phyloP scores from a whole-genome alignment of 306 rosid species.

The Cucurbita moschata region DNA sequence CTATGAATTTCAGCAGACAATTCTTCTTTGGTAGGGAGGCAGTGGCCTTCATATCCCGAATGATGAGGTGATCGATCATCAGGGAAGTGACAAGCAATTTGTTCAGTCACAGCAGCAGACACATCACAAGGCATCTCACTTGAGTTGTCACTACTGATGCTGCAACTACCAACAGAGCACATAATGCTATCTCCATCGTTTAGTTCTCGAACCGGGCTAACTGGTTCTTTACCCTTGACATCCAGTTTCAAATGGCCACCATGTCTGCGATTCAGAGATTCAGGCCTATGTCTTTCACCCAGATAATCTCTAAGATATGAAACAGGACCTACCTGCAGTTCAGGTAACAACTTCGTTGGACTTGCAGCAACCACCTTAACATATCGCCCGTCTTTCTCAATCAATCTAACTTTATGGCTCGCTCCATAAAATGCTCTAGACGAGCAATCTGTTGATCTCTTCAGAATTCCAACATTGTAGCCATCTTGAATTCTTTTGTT shows the following conservation, averaged over 20 bases:
- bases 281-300: neutral
- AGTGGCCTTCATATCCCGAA: slow-evolving; percentile 27
- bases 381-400: slow-evolving; percentile 4
- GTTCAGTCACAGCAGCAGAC: slow-evolving; percentile 33
- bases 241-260: slow-evolving; percentile 8
- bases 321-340: neutral
- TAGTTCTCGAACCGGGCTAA: slow-evolving; percentile 8
- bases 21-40: slow-evolving; percentile 38
- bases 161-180: slow-evolving; percentile 92
- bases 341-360: neutral
- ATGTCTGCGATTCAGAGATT: neutral
- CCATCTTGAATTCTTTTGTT: neutral
- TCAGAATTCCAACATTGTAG: neutral
- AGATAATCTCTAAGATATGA: neutral
- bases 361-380: slow-evolving; percentile 3
- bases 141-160: slow-evolving; percentile 28
- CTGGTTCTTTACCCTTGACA: slow-evolving; percentile 14
- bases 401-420: slow-evolving; percentile 6
- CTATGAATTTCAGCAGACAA: slow-evolving; percentile 72
- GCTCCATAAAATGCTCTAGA: slow-evolving; percentile 37
- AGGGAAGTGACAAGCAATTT: slow-evolving; percentile 23
- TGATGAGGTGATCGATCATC: slow-evolving; percentile 49
- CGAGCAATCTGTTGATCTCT: slow-evolving; percentile 15
- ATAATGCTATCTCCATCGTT: slow-evolving; percentile 33
- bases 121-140: slow-evolving; percentile 11